Conservation (phyloP, 768 basidiomycete species). For the Clathrus columnatus region DNA sequence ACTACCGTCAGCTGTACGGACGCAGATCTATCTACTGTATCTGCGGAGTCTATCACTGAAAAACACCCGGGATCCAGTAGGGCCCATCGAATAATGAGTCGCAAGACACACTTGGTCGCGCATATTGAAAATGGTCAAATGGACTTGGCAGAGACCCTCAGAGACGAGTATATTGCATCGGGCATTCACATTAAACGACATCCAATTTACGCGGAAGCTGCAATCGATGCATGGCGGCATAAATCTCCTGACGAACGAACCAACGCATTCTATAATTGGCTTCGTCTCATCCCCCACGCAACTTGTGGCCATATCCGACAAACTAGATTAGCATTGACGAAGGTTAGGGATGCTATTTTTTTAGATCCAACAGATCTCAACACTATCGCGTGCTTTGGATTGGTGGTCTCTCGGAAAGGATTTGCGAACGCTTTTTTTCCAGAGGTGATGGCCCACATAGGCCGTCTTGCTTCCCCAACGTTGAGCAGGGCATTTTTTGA, state of each 20-base stretch:
- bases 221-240: slow-evolving; percentile 4
- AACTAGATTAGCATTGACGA: background rate
- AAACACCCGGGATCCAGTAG: background rate
- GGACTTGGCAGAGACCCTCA: slow-evolving; percentile 3
- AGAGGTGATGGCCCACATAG: slow-evolving; percentile 6
- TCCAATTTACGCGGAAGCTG: slow-evolving; percentile 4
- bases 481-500: slow-evolving; percentile 1
- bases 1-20: background rate
- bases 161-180: background rate
- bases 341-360: background rate
- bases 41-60: background rate
- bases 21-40: background rate
- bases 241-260: slow-evolving; percentile 1
- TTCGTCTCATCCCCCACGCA: slow-evolving; percentile 3
- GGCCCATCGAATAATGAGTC: slow-evolving; percentile 2
- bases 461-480: slow-evolving; percentile 4
- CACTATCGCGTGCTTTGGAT: slow-evolving; percentile 7
- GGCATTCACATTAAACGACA: slow-evolving; percentile 5
- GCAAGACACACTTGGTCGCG: background rate
- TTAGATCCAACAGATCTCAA: slow-evolving; percentile 6
- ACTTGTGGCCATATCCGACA: background rate
- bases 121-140: background rate
- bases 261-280: slow-evolving; percentile 8
- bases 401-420: slow-evolving; percentile 4
- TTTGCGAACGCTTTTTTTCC: background rate